These are phyloP conservation scores for Phlyctochytrium planicorne DNA, from an alignment of 192 early-diverging fungal species.

Conservation along the genomic window DNA sequence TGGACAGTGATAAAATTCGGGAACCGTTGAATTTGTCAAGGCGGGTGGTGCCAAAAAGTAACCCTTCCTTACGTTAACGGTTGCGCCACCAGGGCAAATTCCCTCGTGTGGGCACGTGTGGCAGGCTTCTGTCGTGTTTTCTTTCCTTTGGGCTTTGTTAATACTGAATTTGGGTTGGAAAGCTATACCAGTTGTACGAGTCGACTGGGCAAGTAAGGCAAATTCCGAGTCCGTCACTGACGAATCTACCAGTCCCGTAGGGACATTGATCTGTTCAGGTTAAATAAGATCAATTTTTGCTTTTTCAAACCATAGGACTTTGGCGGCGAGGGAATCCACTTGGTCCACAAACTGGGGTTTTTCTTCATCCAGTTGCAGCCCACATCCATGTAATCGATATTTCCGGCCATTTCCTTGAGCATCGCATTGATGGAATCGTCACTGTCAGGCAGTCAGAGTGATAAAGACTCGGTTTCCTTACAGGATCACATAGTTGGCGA, in stretches of 20 bases:
- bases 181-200: conserved; percentile 21
- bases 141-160: no score
- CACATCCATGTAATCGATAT: not conserved
- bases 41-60: not conserved
- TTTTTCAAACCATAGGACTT: no score
- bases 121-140: not conserved
- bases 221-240: not conserved
- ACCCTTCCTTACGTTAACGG: not conserved
- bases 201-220: conserved; percentile 17
- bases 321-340: not conserved
- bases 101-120: not conserved
- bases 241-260: conserved; percentile 15
- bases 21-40: conserved; percentile 1
- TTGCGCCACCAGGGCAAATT: conserved; percentile 2
- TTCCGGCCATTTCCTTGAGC: not conserved
- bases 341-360: not conserved
- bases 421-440: not conserved
- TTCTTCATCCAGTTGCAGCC: not conserved
- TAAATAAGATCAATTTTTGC: no score
- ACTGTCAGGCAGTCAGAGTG: no score
- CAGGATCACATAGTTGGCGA: no score
- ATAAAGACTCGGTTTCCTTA: no score
- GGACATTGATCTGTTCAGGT: conserved; percentile 17
- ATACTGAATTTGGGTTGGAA: no score
- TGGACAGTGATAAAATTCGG: not conserved